Base-by-base conservation (phyloP, 257 asterid species). In the Leptodermis oblonga region DNA sequence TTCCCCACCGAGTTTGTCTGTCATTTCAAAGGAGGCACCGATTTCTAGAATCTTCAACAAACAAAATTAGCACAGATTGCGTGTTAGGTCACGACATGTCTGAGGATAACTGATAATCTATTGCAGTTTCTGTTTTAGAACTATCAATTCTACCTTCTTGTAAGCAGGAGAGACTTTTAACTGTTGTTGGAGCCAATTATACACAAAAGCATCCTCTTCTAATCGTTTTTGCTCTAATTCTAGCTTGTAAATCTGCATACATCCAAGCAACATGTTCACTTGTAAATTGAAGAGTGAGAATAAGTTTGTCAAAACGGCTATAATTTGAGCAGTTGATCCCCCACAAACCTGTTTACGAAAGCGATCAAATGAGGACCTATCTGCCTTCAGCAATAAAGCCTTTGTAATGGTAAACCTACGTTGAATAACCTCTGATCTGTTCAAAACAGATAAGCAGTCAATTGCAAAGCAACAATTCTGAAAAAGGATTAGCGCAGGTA, bases 131-230 rank as follows among this genome's bases (percentile, higher is more conserved):
- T 1, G 28, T 10, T 48, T 30, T 25, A 28, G 3, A 67, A 53
- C 10, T 34, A 65, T 65, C 7, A 46, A 1, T 22, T 7, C 2
- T 75, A 89, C 97, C 98, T 81, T 92, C 54, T 83, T 83, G 90
- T 89, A 87, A 25, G 95, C 95, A 22, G 95, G 94, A 23, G 94
- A 89, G 75, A 62, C 78, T 73, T 87, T 89, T 62, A 92, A 85
- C 78, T 86, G 96, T 71, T 87, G 92, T 76, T 89, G 94, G 71
- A 89, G 89, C 95, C 94, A 87, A 80, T 89, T 87, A 79, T 85
- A 92, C 62, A 86, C 92, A 73, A 80, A 83, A 62, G 87, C 86
- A 79, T 92, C 96, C 83, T 92, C 96, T 84, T 86, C 89, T 70
- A 89, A 66, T 82, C 95, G 86, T 79, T 83, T 87, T n/a, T 89